Percentiles rank a stretch among this genome's conserved stretches.
phyloP scores from a whole-genome alignment of 371 early-diverging fungal species.

The Apophysomyces ossiformis region DNA sequence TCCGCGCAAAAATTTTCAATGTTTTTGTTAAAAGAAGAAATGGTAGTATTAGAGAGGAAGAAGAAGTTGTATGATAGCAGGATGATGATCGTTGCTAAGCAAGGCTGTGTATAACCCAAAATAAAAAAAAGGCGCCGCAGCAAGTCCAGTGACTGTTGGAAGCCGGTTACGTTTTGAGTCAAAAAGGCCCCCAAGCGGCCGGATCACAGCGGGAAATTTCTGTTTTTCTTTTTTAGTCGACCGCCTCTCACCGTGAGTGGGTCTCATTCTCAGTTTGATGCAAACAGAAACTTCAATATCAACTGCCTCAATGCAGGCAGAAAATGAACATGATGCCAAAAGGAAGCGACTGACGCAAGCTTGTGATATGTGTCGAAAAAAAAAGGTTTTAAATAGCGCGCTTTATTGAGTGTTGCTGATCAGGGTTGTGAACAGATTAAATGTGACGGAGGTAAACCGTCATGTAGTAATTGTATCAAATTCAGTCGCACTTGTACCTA shows the following conservation, averaged over 20 bases:
- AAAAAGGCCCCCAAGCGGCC: neutral
- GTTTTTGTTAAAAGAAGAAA: neutral
- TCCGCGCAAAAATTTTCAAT: neutral
- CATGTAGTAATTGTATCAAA: slow-evolving; percentile 79
- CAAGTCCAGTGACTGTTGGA: slow-evolving; percentile 7
- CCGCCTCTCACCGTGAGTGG: neutral
- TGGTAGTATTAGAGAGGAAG: neutral
- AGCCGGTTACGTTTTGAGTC: slow-evolving; percentile 7
- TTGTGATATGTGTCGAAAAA: slow-evolving; percentile 80
- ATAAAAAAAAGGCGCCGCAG: neutral
- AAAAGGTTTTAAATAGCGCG: slow-evolving; percentile 62
- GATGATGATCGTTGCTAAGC: neutral
- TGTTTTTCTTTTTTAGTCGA: neutral
- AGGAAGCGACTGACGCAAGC: slow-evolving; percentile 81
- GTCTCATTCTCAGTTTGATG: neutral
- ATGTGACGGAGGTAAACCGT: slow-evolving; percentile 79
- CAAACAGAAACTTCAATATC: neutral
- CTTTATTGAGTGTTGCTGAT: slow-evolving; percentile 3
- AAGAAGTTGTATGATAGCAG: neutral
- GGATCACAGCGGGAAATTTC: slow-evolving; percentile 4
- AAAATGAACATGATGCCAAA: slow-evolving; percentile 35
- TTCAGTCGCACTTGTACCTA: slow-evolving; percentile 70
- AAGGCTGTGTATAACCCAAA: neutral
- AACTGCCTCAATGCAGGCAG: slow-evolving; percentile 3
- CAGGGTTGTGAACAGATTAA: slow-evolving; percentile 52